Percentiles rank a stretch among this genome's conserved stretches.
These are phyloP conservation scores for Backusella sp. DNA, from an alignment of 192 early-diverging fungal species.

Conservation along the genomic window DNA sequence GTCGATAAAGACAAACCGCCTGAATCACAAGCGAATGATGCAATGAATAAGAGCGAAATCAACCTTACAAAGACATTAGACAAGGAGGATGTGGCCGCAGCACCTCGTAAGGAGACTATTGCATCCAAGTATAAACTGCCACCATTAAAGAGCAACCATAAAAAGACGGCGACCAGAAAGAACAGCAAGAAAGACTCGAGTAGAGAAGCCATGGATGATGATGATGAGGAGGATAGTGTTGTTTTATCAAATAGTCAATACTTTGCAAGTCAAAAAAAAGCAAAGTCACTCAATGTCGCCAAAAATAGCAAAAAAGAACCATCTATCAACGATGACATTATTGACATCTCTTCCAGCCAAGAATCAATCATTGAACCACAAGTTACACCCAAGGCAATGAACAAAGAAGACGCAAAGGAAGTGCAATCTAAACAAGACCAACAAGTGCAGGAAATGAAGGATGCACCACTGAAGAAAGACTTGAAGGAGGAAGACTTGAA, in stretches of 20 bases:
- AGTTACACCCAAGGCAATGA: conserved; percentile 52
- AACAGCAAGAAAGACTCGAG: neutral
- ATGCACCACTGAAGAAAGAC: neutral
- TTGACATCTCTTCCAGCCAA: neutral
- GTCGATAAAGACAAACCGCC: neutral
- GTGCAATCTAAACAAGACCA: neutral
- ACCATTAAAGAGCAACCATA: neutral
- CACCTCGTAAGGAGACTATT: neutral
- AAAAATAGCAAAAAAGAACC: neutral
- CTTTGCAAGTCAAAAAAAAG: neutral
- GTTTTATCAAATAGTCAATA: neutral
- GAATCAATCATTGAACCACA: neutral
- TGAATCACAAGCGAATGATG: neutral
- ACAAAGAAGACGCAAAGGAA: conserved; percentile 37
- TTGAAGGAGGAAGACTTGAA: neutral
- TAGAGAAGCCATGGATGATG: neutral
- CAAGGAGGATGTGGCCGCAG: neutral
- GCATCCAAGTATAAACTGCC: neutral
- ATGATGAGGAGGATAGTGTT: neutral
- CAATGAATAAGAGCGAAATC: neutral
- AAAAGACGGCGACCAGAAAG: neutral
- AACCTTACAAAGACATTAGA: neutral
- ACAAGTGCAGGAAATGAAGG: neutral
- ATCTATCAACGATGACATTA: neutral
- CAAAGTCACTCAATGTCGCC: neutral